Evolutionary conservation across 78 protist species (phyloP).

Genomic region (Speleostelium caveatum): DNA sequence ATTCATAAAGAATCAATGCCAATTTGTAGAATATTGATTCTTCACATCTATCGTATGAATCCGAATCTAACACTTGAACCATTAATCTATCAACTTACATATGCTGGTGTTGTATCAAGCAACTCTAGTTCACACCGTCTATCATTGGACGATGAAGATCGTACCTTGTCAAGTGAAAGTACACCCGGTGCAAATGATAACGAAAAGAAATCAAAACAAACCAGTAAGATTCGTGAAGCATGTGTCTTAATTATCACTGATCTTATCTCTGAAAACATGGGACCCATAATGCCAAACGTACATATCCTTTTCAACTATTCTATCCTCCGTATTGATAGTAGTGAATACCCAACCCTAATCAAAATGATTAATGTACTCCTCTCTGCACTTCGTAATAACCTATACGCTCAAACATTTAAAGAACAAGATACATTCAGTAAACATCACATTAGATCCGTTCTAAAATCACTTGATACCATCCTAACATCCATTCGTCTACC

Average conservation of each 20-base stretch:
- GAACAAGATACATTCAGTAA: background rate
- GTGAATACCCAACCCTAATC: slow-evolving; percentile 20
- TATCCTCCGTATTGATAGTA: slow-evolving; percentile 30
- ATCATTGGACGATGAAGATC: background rate
- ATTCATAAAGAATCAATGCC: slow-evolving; percentile 31
- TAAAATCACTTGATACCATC: slow-evolving; percentile 59
- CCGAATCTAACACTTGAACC: slow-evolving; percentile 50
- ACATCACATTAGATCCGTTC: slow-evolving; percentile 22
- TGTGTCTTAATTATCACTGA: slow-evolving; percentile 49
- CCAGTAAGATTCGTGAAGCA: slow-evolving; percentile 30
- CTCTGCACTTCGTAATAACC: slow-evolving; percentile 49
- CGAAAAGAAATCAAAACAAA: background rate
- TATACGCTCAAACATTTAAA: slow-evolving; percentile 57
- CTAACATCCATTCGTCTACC: slow-evolving; percentile 53
- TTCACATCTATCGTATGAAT: slow-evolving; percentile 49
- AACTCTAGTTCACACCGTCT: background rate
- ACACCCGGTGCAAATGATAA: background rate
- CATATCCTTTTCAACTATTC: slow-evolving; percentile 65
- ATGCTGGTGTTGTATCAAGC: slow-evolving; percentile 23
- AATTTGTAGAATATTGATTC: slow-evolving; percentile 36
- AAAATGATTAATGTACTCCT: slow-evolving; percentile 54
- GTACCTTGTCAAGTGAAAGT: background rate
- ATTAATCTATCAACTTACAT: slow-evolving; percentile 33
- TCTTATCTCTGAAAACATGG: slow-evolving; percentile 30
- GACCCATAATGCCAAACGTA: slow-evolving; percentile 54